Evolutionary conservation across 441 rosid genomes (phyloP).

Genomic region (Brassica hybrid): DNA sequence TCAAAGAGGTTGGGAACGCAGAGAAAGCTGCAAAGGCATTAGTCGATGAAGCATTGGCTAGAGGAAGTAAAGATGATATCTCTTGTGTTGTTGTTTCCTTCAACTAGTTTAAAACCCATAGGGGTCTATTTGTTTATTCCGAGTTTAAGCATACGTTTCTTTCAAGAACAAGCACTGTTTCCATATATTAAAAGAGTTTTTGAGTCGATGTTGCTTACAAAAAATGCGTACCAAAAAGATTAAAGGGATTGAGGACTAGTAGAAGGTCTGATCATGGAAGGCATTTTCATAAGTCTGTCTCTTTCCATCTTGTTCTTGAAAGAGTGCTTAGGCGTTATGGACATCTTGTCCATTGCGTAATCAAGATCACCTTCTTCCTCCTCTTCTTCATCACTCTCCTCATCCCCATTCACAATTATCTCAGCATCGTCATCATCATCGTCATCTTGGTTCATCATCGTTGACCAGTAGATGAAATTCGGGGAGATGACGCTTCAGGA

Average conservation of each 20-base stretch:
- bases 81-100: constrained; percentile 57
- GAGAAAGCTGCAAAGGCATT: constrained; percentile 42
- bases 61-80: constrained; percentile 55
- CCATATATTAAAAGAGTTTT: background rate
- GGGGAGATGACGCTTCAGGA: constrained; percentile 56
- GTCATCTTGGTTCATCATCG: constrained; percentile 53
- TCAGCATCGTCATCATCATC: constrained; percentile 57
- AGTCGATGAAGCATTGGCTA: constrained; percentile 45
- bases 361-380: constrained; percentile 53
- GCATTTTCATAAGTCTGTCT: constrained; percentile 55
- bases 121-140: background rate
- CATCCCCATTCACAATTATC: constrained; percentile 45
- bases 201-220: constrained; percentile 18
- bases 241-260: constrained; percentile 71
- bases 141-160: background rate
- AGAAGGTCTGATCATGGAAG: constrained; percentile 73
- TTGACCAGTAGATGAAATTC: constrained; percentile 68
- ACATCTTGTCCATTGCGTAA: constrained; percentile 65
- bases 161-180: constrained; percentile 17
- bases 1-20: constrained; percentile 36
- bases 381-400: constrained; percentile 44
- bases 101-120: background rate
- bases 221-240: constrained; percentile 27
- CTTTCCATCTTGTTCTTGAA: constrained; percentile 39
- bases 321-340: constrained; percentile 65